phyloP scores from a whole-genome alignment of 2,329 filamentous ascomycete genomes.

The Trichothecium roseum region DNA sequence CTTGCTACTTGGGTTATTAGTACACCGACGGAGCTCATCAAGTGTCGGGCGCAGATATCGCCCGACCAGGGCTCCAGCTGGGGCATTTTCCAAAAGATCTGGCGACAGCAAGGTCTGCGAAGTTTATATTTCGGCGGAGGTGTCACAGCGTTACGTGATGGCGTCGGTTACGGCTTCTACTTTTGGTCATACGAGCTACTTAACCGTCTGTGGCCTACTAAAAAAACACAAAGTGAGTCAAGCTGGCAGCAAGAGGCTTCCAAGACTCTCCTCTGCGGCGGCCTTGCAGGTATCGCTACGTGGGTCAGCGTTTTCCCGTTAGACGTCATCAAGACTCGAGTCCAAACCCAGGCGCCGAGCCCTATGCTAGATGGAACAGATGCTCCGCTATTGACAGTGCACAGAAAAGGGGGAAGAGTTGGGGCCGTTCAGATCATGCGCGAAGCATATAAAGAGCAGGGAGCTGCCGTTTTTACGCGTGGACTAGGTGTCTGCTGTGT shows the following conservation, averaged over 20 bases:
- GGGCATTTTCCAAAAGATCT: slow-evolving; percentile 52
- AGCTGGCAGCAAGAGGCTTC: slow-evolving; percentile 34
- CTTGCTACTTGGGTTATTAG: slow-evolving; percentile 79
- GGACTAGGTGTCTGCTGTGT: slow-evolving; percentile 73
- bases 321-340: slow-evolving; percentile 82
- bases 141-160: slow-evolving; percentile 75
- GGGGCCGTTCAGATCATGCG: slow-evolving; percentile 54
- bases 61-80: slow-evolving; percentile 43
- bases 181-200: slow-evolving; percentile 86
- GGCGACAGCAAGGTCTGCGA: slow-evolving; percentile 44
- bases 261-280: slow-evolving; percentile 71
- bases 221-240: slow-evolving; percentile 8
- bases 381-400: too few relatives aligned
- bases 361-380: slow-evolving; percentile 3
- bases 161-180: slow-evolving; percentile 93
- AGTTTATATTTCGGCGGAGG: slow-evolving; percentile 75
- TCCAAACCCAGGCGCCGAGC: slow-evolving; percentile 60
- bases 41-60: slow-evolving; percentile 72
- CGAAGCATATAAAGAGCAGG: slow-evolving; percentile 54
- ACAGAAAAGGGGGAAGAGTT: slow-evolving; percentile 17
- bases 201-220: slow-evolving; percentile 44
- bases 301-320: slow-evolving; percentile 89
- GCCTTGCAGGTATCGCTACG: slow-evolving; percentile 75
- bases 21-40: slow-evolving; percentile 82
- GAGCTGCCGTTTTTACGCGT: slow-evolving; percentile 55